A percentile compares a stretch with the other conserved stretches of the same genome.
Conservation (phyloP, 495 filamentous ascomycete genomes). For the Cercophora sp. region DNA sequence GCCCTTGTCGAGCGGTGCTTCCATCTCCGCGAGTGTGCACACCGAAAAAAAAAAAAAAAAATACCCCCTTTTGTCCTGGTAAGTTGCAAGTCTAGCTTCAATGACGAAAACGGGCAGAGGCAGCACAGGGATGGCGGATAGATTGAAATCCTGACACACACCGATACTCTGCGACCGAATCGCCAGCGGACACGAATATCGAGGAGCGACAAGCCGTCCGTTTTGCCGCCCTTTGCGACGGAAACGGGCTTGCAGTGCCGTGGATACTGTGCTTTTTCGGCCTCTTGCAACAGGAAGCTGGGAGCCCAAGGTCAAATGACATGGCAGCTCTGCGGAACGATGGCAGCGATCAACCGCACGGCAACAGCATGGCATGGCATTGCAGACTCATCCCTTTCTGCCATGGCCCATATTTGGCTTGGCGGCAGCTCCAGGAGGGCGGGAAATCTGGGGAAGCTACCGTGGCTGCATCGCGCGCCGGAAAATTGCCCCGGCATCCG, state of each 20-base stretch:
- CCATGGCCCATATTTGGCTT: no score
- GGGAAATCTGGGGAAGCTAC: conserved; percentile 35
- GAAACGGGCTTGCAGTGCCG: neutral
- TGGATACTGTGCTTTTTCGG: conserved; percentile 2
- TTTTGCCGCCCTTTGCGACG: neutral
- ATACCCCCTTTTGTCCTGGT: no score
- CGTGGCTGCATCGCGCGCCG: conserved; percentile 24
- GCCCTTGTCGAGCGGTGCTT: no score
- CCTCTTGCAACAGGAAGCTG: neutral
- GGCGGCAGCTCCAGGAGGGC: conserved; percentile 22
- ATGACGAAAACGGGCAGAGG: neutral
- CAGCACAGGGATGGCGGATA: neutral
- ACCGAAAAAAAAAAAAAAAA: no score
- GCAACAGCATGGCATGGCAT: conserved; percentile 11
- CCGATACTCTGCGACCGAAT: conserved; percentile 9
- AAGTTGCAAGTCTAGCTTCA: no score
- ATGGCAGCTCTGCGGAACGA: conserved; percentile 17
- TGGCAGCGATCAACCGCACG: conserved; percentile 4
- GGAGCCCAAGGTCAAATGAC: conserved; percentile 21
- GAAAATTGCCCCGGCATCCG: conserved; percentile 27
- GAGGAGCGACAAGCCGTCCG: neutral
- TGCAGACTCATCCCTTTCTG: conserved; percentile 8
- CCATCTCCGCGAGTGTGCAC: no score
- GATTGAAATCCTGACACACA: conserved; percentile 9
- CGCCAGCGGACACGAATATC: conserved; percentile 5